Evolutionary conservation across 495 filamentous ascomycete species (phyloP).

Genomic region (Talaromyces wortmannii): DNA sequence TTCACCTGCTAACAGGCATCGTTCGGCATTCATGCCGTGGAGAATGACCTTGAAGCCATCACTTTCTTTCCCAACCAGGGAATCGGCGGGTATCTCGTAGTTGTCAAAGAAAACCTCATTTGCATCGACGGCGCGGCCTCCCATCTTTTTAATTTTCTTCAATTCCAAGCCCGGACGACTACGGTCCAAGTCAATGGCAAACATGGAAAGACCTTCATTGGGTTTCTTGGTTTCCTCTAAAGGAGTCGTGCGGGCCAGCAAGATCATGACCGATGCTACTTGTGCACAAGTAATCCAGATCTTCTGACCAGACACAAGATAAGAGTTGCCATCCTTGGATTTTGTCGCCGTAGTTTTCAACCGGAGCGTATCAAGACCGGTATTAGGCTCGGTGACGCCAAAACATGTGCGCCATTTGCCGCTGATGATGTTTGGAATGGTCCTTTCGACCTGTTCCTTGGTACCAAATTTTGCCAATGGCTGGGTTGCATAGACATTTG

Average conservation of each 20-base stretch:
- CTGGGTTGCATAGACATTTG: slow-evolving; percentile 73
- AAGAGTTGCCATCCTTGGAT: slow-evolving; percentile 34
- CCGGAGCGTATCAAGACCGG: slow-evolving; percentile 67
- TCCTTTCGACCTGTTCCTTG: slow-evolving; percentile 47
- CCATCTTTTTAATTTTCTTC: slow-evolving; percentile 69
- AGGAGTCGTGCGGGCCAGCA: slow-evolving; percentile 67
- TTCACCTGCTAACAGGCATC: slow-evolving; percentile 60
- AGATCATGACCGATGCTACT: slow-evolving; percentile 69
- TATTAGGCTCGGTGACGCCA: slow-evolving; percentile 46
- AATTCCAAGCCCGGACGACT: slow-evolving; percentile 49
- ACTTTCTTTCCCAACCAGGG: slow-evolving; percentile 53
- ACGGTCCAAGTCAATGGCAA: slow-evolving; percentile 68
- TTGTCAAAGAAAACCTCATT: slow-evolving; percentile 69
- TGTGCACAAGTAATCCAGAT: slow-evolving; percentile 81
- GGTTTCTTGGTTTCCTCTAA: slow-evolving; percentile 57
- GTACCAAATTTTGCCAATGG: slow-evolving; percentile 66
- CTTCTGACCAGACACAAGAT: slow-evolving; percentile 66
- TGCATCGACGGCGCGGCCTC: slow-evolving; percentile 57
- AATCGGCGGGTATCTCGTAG: slow-evolving; percentile 47
- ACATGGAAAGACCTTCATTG: slow-evolving; percentile 64
- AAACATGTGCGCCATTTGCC: slow-evolving; percentile 59
- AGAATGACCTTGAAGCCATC: slow-evolving; percentile 62
- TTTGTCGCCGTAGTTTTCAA: slow-evolving; percentile 54
- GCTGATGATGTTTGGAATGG: slow-evolving; percentile 61
- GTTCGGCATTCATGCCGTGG: slow-evolving; percentile 69